phyloP scores from a whole-genome alignment of 129 eudicot species.

The Scalesia atractyloides region DNA sequence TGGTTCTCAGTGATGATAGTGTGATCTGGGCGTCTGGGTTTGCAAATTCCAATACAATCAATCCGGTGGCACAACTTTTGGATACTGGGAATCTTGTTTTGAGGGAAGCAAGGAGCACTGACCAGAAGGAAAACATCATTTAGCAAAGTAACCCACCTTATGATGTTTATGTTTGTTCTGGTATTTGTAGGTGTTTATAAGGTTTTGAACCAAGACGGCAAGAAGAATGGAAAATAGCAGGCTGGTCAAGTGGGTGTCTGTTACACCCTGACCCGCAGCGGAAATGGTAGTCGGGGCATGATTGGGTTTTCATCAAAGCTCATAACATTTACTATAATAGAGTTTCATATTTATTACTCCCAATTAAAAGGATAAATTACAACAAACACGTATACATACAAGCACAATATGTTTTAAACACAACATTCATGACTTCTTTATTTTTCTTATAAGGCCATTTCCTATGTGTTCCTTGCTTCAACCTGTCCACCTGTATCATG shows the following conservation, averaged over 20 bases:
- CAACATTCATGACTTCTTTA: too few species aligned
- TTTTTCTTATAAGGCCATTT: too few species aligned
- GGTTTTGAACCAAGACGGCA: conserved; percentile 38
- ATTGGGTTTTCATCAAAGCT: too few species aligned
- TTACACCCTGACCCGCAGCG: too few species aligned
- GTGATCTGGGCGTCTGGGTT: conserved; percentile 20
- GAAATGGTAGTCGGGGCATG: too few species aligned
- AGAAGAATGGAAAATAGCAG: conserved; percentile 30
- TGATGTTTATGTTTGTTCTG: conserved; percentile 35
- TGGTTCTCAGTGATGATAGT: conserved; percentile 2
- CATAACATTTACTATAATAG: too few species aligned
- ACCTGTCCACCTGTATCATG: too few species aligned
- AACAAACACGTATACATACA: too few species aligned
- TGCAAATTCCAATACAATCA: neutral
- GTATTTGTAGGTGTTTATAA: conserved; percentile 40
- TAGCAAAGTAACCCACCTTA: conserved; percentile 15
- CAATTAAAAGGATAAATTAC: too few species aligned
- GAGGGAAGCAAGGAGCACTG: neutral
- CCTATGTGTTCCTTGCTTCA: too few species aligned
- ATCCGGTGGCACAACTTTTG: conserved; percentile 14
- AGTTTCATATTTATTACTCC: too few species aligned
- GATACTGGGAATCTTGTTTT: conserved; percentile 34
- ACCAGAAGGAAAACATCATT: neutral
- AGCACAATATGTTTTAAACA: too few species aligned
- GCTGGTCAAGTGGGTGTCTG: conserved; percentile 50